Conservation (phyloP, 2,329 filamentous ascomycete species). For the Harringtonia aguacate region DNA sequence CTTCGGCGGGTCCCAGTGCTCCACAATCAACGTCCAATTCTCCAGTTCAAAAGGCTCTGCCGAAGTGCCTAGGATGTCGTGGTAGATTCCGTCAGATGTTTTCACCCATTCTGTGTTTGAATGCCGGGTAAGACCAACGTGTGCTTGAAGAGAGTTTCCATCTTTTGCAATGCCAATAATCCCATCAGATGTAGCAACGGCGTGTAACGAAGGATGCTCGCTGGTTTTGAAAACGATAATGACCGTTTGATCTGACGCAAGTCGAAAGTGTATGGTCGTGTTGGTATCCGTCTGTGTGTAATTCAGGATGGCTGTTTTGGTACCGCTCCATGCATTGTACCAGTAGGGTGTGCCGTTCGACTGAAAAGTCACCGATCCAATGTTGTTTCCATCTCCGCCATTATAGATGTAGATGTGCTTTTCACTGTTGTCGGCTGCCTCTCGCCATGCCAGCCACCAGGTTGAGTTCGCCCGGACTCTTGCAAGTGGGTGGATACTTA, state of each 20-base stretch:
- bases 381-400: background rate
- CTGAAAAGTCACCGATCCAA: background rate
- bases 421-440: conserved; percentile 13
- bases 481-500: conserved; percentile 22
- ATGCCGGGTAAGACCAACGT: background rate
- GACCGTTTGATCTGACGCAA: conserved; percentile 27
- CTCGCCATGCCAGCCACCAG: conserved; percentile 26
- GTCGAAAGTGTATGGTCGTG: conserved; percentile 21
- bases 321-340: conserved; percentile 32
- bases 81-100: background rate
- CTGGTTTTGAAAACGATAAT: conserved; percentile 17
- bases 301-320: conserved; percentile 17
- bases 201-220: background rate
- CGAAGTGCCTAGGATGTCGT: background rate
- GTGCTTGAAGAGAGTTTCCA: background rate
- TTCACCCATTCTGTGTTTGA: background rate
- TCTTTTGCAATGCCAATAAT: background rate
- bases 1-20: conserved; percentile 8
- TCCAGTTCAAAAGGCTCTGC: background rate
- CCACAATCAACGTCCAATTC: conserved; percentile 6
- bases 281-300: conserved; percentile 3
- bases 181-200: background rate
- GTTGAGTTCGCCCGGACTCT: conserved; percentile 16
- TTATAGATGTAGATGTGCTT: conserved; percentile 31
- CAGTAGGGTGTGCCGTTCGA: conserved; percentile 2